Conservation (phyloP, 306 rosid species). For the Ochetophila trinervis region DNA sequence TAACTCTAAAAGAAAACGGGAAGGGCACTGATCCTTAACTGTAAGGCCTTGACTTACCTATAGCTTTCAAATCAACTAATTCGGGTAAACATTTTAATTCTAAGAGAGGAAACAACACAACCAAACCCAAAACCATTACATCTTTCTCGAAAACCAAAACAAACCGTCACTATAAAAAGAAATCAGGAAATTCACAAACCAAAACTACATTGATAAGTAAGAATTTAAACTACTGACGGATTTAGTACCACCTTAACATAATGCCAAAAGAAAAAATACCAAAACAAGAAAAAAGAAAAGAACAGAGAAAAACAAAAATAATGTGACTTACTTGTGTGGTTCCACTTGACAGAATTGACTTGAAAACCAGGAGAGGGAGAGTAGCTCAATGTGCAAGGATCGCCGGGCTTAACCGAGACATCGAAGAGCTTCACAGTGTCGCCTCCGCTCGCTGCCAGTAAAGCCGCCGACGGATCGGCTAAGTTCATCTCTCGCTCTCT, state of each 20-base stretch:
- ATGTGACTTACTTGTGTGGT: constrained; percentile 78
- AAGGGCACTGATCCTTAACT: too few species aligned
- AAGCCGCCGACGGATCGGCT: constrained; percentile 69
- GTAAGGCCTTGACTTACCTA: too few species aligned
- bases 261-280: background rate
- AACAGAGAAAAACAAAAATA: background rate
- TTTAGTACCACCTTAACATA: background rate
- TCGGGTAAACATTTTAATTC: too few species aligned
- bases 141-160: background rate
- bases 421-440: constrained; percentile 94
- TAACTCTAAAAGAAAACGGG: too few species aligned
- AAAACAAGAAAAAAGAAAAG: background rate
- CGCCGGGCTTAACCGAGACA: constrained; percentile 73
- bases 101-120: background rate
- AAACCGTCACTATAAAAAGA: too few species aligned
- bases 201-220: too few species aligned
- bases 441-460: constrained; percentile 86
- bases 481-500: constrained; percentile 24
- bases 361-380: constrained; percentile 74
- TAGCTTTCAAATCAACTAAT: too few species aligned
- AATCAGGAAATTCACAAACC: too few species aligned
- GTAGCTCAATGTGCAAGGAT: constrained; percentile 85
- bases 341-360: constrained; percentile 93
- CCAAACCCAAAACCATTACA: constrained; percentile 4
- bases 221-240: too few species aligned